phyloP scores from a whole-genome alignment of 129 eudicot species.

The Pittosporum tobira region DNA sequence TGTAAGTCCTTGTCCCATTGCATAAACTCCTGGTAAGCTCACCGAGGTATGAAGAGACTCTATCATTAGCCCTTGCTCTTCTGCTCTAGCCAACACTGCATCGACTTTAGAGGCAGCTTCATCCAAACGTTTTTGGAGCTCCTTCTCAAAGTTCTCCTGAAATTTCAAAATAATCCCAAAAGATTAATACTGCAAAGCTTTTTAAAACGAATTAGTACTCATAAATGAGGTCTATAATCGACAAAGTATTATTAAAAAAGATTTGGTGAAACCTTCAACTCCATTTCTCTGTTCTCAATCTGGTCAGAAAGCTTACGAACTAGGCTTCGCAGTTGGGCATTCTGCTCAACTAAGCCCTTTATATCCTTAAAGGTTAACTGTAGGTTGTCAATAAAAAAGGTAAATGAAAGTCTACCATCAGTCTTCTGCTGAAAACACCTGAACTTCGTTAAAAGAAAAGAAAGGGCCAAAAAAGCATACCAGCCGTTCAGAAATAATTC shows the following conservation, averaged over 20 bases:
- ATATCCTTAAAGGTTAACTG: constrained; percentile 79
- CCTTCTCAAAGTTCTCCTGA: constrained; percentile 58
- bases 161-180: not conserved
- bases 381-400: not conserved
- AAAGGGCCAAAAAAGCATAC: constrained; percentile 14
- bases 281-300: constrained; percentile 56
- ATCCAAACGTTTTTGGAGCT: constrained; percentile 48
- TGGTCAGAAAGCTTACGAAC: constrained; percentile 77
- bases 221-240: not conserved
- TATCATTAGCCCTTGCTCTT: constrained; percentile 82
- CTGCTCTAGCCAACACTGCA: constrained; percentile 70
- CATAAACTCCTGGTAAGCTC: constrained; percentile 6
- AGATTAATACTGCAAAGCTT: not conserved
- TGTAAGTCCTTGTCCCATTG: not conserved
- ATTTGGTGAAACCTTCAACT: constrained; percentile 42
- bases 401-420: not conserved
- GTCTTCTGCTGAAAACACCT: not conserved
- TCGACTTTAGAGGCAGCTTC: constrained; percentile 72
- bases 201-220: not conserved
- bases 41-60: constrained; percentile 88
- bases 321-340: constrained; percentile 76
- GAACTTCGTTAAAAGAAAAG: not conserved
- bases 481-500: constrained; percentile 46
- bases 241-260: not conserved
- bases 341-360: constrained; percentile 90